Evolutionary conservation across 345 rosid species (phyloP), one percentile per base, ranked within the genome.

Genomic region (Lumnitzera littorea): DNA sequence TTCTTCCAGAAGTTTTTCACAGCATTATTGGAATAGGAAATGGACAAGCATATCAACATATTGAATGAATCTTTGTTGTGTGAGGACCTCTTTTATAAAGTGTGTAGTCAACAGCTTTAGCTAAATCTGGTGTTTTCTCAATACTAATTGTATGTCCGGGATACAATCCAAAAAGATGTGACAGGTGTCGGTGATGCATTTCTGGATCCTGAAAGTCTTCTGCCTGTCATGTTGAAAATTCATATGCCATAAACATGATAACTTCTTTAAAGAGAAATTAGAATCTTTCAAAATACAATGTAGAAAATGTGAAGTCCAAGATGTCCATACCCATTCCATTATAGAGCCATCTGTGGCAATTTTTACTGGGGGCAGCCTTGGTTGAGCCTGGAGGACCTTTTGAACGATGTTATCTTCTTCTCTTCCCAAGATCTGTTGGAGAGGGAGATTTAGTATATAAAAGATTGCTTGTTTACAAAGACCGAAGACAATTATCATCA

Each of bases 141-240:
- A 67, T 62, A 15, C 91, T 84, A 61, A 94, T 71, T 20, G 95
- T 73, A 67, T 90, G 96, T 56, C 99, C 99, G 4, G 99, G 99
- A 76, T 78, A 94, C 56, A 94, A 80, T 56, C 97, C 97, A 75
- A 94, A 94, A 70, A 94, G 84, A 68, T 90, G 96, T 17, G 97
- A 94, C 46, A 94, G 48, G 48, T 94, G 99, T 59, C 99, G 84
- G 65, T 94, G 96, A 70, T 84, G 85, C 24, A 76, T 58, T 24
- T 94, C 96, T 15, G 95, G 89, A 62, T 94, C 99, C 78, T 84
- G 70, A 70, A 94, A 94, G 65, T 94, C 96, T 69, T 74, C 82
- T 13, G 82, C 96, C 91, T 88, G 73, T 51, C 41, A 49, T 36
- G 43, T 36, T 36, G 1, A 36, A 36, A 36, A 36, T 36, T 36